These are phyloP conservation scores for Lasiodiplodia hormozganensis DNA, from an alignment of 2,329 filamentous ascomycete genomes.

Conservation along the genomic window DNA sequence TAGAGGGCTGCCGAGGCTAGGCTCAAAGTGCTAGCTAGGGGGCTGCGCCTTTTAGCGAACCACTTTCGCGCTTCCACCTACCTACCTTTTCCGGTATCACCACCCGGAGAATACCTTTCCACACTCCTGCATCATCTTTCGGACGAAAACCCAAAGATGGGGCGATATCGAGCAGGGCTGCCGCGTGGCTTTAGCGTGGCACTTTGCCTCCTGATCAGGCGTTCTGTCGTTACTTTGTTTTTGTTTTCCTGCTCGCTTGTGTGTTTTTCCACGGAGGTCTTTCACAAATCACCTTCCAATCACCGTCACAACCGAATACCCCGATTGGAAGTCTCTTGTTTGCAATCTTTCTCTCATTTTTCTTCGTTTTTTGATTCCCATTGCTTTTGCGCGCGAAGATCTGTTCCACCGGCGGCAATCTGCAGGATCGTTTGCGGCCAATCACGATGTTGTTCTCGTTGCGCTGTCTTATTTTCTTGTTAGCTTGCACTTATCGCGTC, in stretches of 20 bases:
- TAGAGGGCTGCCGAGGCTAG: slow-evolving; percentile 25
- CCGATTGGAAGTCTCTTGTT: slow-evolving; percentile 20
- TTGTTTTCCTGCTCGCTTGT: neutral
- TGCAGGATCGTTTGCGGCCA: neutral
- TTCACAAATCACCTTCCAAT: slow-evolving; percentile 7
- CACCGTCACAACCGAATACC: slow-evolving; percentile 16
- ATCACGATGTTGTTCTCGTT: neutral
- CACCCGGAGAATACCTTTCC: slow-evolving; percentile 18
- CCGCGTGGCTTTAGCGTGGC: slow-evolving; percentile 24
- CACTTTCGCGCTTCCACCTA: neutral
- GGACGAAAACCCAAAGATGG: slow-evolving; percentile 12
- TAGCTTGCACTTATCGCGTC: slow-evolving; percentile 1
- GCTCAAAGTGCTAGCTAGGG: slow-evolving; percentile 10
- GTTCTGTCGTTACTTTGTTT: slow-evolving; percentile 12
- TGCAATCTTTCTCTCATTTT: neutral
- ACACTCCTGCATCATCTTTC: neutral
- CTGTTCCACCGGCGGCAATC: neutral
- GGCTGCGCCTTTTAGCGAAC: slow-evolving; percentile 16
- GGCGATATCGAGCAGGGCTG: slow-evolving; percentile 17
- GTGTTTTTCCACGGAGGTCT: slow-evolving; percentile 3
- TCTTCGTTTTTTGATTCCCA: neutral
- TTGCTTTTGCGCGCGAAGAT: slow-evolving; percentile 9
- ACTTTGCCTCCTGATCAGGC: slow-evolving; percentile 1
- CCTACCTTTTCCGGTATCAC: slow-evolving; percentile 23
- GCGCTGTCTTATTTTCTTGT: neutral